These are phyloP conservation scores for Tuber melanosporum DNA, from an alignment of 495 filamentous ascomycete species.

Conservation along the genomic window DNA sequence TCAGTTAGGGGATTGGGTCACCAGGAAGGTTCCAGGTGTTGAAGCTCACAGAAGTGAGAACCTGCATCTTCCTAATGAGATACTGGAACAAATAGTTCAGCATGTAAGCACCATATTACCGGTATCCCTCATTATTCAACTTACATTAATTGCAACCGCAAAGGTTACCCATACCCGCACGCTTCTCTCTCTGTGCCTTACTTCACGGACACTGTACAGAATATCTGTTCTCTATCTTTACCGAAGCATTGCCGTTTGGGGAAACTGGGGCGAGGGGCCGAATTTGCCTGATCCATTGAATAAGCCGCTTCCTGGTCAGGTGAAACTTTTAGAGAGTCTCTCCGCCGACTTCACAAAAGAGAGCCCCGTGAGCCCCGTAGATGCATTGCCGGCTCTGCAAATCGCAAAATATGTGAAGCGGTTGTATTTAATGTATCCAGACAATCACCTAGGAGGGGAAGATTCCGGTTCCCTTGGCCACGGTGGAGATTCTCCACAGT, in stretches of 20 bases:
- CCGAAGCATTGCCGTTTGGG: slow-evolving; percentile 1
- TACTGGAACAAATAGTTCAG: not conserved
- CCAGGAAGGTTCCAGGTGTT: not conserved
- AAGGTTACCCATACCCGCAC: slow-evolving; percentile 4
- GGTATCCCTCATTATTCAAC: not conserved
- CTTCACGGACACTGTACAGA: not conserved
- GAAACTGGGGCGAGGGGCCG: not conserved
- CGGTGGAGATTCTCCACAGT: not conserved
- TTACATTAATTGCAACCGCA: not conserved
- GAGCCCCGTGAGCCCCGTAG: not conserved
- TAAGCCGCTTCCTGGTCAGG: not conserved
- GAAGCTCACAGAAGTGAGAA: not conserved
- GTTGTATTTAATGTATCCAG: not conserved
- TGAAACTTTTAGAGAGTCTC: not conserved
- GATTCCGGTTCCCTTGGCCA: not conserved
- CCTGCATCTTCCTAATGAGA: not conserved
- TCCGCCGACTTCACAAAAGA: not conserved
- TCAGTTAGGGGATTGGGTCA: slow-evolving; percentile 4
- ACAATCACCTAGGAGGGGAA: not conserved
- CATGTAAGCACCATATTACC: not conserved
- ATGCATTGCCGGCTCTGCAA: not conserved
- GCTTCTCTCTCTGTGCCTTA: not conserved
- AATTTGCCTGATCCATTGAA: not conserved
- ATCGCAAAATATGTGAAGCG: not conserved
- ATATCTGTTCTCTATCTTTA: not conserved